These are phyloP conservation scores for Phlebiopsis flavidoalba DNA, from an alignment of 768 basidiomycete species.

Conservation along the genomic window DNA sequence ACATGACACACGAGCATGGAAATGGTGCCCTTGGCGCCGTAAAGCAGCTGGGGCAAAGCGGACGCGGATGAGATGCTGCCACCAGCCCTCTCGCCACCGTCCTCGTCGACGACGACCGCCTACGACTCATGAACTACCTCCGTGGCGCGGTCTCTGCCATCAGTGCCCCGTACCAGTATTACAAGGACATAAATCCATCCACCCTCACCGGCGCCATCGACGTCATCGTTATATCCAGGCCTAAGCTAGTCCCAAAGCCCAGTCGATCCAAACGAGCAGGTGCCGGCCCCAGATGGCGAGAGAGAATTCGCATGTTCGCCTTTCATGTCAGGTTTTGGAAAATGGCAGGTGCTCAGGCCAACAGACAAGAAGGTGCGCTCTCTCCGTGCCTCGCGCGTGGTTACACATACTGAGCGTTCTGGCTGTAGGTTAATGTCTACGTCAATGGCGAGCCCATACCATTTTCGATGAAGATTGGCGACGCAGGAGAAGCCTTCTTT, in stretches of 20 bases:
- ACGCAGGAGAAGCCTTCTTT: constrained; percentile 98
- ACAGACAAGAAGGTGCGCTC: constrained; percentile 81
- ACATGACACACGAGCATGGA: constrained; percentile 2
- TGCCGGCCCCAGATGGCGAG: constrained; percentile 46
- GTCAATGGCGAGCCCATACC: constrained; percentile 86
- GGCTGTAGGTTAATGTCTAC: constrained; percentile 71
- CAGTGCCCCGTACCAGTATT: constrained; percentile 85
- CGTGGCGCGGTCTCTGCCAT: constrained; percentile 83
- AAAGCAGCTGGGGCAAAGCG: neutral
- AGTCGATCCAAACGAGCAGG: constrained; percentile 8
- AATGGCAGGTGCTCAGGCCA: constrained; percentile 91
- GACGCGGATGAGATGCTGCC: neutral
- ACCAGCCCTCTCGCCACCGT: neutral
- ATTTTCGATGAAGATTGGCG: constrained; percentile 97
- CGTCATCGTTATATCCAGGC: constrained; percentile 89
- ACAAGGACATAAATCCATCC: constrained; percentile 90
- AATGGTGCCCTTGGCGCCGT: neutral
- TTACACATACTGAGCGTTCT: neutral
- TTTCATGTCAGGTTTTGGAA: constrained; percentile 95
- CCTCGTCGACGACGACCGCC: constrained; percentile 9
- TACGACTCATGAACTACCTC: constrained; percentile 71
- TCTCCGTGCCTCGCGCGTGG: neutral
- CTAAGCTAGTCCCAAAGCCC: constrained; percentile 21
- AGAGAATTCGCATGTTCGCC: constrained; percentile 84
- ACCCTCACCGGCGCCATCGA: constrained; percentile 98